A percentile compares a stretch with the other conserved stretches of the same genome.
Conservation (phyloP, 2,329 filamentous ascomycete genomes). For the Fusarium albidum region DNA sequence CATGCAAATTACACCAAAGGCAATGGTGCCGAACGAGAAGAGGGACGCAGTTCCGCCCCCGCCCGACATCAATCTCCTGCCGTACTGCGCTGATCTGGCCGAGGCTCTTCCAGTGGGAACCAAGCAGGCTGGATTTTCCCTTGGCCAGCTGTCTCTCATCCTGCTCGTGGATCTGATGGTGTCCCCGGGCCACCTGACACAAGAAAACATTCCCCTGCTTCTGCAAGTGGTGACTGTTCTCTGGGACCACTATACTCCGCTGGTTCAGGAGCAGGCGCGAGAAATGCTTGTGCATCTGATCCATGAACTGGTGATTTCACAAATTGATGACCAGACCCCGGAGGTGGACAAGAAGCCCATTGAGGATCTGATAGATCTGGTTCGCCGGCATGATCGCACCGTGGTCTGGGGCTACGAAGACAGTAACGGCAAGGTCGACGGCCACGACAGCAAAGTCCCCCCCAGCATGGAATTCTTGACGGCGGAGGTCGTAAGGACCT, state of each 20-base stretch:
- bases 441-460: conserved; percentile 81
- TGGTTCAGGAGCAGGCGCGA: conserved; percentile 94
- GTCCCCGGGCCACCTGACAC: conserved; percentile 80
- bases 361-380: conserved; percentile 86
- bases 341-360: conserved; percentile 73
- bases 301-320: conserved; percentile 88
- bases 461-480: conserved; percentile 87
- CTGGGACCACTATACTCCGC: conserved; percentile 95
- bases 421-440: conserved; percentile 79
- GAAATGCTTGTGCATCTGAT: conserved; percentile 99
- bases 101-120: conserved; percentile 84
- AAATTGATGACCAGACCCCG: conserved; percentile 74
- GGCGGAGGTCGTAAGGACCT: conserved; percentile 82
- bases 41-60: conserved; percentile 73
- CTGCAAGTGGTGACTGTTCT: conserved; percentile 92
- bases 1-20: conserved; percentile 89
- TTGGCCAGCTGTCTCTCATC: conserved; percentile 92
- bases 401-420: conserved; percentile 97
- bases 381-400: conserved; percentile 82
- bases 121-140: conserved; percentile 90
- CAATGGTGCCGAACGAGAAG: conserved; percentile 95
- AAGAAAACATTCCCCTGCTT: conserved; percentile 83
- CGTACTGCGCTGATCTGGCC: conserved; percentile 87
- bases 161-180: conserved; percentile 96
- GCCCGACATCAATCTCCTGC: conserved; percentile 76